Evolutionary conservation across 257 asterid species (phyloP).

Genomic region (Scutellaria galericulata): DNA sequence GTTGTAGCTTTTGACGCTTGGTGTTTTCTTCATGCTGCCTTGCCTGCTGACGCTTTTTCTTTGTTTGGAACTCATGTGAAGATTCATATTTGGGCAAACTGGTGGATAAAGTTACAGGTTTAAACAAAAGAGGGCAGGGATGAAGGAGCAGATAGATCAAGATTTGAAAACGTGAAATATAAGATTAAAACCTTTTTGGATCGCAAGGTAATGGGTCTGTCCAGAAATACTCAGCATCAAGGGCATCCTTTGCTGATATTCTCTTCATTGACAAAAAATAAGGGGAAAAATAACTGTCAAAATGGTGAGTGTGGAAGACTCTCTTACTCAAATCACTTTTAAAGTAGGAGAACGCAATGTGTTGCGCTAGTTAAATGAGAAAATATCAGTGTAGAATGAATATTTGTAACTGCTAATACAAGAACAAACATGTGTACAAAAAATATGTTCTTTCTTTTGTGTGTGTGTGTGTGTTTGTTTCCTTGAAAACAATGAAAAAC

Average conservation of each 20-base stretch:
- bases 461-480: no score
- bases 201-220: conserved; percentile 89
- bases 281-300: conserved; percentile 26
- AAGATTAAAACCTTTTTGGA: conserved; percentile 65
- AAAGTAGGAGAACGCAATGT: conserved; percentile 1
- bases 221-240: conserved; percentile 90
- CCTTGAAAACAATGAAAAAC: background rate
- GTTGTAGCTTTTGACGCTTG: conserved; percentile 76
- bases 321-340: conserved; percentile 13
- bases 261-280: conserved; percentile 50
- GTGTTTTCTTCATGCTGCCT: conserved; percentile 77
- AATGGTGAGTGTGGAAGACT: conserved; percentile 24
- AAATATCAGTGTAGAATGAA: conserved; percentile 16
- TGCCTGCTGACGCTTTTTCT: conserved; percentile 89
- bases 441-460: background rate
- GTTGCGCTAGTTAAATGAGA: background rate
- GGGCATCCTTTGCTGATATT: conserved; percentile 89
- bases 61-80: conserved; percentile 91
- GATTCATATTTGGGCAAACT: conserved; percentile 85
- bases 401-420: conserved; percentile 22
- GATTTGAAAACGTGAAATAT: background rate
- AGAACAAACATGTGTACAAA: background rate
- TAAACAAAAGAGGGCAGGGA: conserved; percentile 10
- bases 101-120: conserved; percentile 26
- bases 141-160: background rate